Percentiles rank a stretch among this genome's conserved stretches.
Conservation (phyloP, 2,329 filamentous ascomycete species). For the Aspergillus sp. region DNA sequence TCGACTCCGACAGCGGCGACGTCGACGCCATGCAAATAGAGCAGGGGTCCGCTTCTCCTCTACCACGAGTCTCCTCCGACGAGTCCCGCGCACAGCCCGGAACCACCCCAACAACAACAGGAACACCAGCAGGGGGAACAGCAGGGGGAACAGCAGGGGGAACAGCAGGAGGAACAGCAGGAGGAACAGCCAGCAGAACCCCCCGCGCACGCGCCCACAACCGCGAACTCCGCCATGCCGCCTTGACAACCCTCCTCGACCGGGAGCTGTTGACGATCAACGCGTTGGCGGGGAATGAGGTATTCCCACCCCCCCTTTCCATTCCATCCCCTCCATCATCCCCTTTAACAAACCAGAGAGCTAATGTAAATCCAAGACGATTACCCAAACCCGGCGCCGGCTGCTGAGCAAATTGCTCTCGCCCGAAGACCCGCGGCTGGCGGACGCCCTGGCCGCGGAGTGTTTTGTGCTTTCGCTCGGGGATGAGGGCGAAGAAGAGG, state of each 20-base stretch:
- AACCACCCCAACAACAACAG: too few species aligned
- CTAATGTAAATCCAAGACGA: slow-evolving; percentile 19
- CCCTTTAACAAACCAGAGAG: background rate
- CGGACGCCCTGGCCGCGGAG: slow-evolving; percentile 19
- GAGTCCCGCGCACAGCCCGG: too few species aligned
- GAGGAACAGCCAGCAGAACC: slow-evolving; percentile 12
- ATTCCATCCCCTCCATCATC: slow-evolving; percentile 1
- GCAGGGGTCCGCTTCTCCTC: too few species aligned
- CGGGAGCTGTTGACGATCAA: slow-evolving; percentile 33
- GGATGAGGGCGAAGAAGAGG: background rate
- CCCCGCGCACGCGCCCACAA: slow-evolving; percentile 13
- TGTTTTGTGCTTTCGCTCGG: slow-evolving; percentile 15
- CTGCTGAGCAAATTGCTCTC: slow-evolving; percentile 28
- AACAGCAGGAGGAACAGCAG: slow-evolving; percentile 5
- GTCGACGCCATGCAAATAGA: too few species aligned
- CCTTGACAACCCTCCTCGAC: slow-evolving; percentile 29
- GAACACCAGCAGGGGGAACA: too few species aligned
- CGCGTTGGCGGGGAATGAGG: slow-evolving; percentile 29
- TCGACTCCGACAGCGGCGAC: too few species aligned
- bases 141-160: too few species aligned
- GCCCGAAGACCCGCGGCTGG: slow-evolving; percentile 16
- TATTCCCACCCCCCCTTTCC: slow-evolving; percentile 6
- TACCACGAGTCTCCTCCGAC: too few species aligned
- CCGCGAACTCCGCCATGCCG: slow-evolving; percentile 28
- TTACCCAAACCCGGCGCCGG: slow-evolving; percentile 29